Percentiles rank a stretch among this genome's conserved stretches.
These are phyloP conservation scores for Ascochyta lentis DNA, from an alignment of 2,329 filamentous ascomycete genomes.

Conservation along the genomic window DNA sequence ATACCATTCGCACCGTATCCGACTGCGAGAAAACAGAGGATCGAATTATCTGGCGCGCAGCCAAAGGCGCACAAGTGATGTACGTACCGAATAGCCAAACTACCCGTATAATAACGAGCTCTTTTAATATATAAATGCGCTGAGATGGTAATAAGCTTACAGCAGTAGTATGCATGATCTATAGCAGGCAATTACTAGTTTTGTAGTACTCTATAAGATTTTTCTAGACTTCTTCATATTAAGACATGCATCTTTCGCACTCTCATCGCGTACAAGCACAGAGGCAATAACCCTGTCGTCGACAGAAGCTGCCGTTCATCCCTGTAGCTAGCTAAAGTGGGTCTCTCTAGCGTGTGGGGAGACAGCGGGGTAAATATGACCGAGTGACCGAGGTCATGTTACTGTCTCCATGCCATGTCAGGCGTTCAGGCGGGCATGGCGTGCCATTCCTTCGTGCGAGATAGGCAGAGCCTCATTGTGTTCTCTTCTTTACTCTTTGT, in stretches of 20 bases:
- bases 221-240: too few relatives aligned
- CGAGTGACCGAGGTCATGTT: constrained; percentile 19
- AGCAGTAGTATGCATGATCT: too few relatives aligned
- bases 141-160: too few relatives aligned
- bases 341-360: constrained; percentile 7
- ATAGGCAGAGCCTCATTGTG: background rate
- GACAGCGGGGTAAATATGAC: constrained; percentile 6
- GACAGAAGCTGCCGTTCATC: constrained; percentile 1
- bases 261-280: too few relatives aligned
- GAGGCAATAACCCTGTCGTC: background rate
- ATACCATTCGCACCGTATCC: background rate
- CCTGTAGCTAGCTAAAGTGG: background rate
- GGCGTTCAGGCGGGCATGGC: constrained; percentile 8
- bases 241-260: too few relatives aligned
- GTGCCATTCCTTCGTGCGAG: constrained; percentile 9
- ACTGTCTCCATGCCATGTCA: constrained; percentile 4
- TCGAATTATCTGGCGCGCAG: constrained; percentile 12
- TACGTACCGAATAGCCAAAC: too few relatives aligned
- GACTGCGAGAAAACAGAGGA: constrained; percentile 15
- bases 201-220: too few relatives aligned
- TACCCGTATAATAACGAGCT: too few relatives aligned
- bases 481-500: background rate
- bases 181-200: too few relatives aligned
- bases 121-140: background rate
- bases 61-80: too few relatives aligned